Evolutionary conservation across 1,284 basidiomycete genomes (phyloP), one percentile per base, ranked within the genome.

Genomic region (Microbotryum silenes-acaulis): DNA sequence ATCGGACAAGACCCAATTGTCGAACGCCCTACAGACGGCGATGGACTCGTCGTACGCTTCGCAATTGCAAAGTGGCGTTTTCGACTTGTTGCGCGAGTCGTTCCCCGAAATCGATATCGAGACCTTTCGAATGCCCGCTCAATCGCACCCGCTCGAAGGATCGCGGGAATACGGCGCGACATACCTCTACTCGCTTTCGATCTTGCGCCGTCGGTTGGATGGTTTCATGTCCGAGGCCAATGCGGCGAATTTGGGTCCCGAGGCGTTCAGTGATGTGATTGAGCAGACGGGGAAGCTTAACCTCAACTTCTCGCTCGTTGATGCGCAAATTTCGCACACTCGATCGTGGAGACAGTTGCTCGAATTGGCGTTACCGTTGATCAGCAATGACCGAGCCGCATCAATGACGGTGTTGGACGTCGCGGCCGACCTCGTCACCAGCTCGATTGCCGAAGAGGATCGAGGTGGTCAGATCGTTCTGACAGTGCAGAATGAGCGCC

Each of bases 381-480:
- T 88, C 21, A 81, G 85, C 33, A 81, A 80, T 6, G 82, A 87
- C 62, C 66, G 72, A 1, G 67, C 78, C 7, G 79, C 84, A 18
- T 78, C 86, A 27, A 77, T 79, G 4, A 80, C 79, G 23, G 75
- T 88, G 7, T 74, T 91, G 12, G 75, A 79, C 1, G 79, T 86
- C 23, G 84, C 83, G 0, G 42, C 64, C 5, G 80, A 83, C 0
- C 80, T 82, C 0, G 79, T 89, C 7, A 87, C 87, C 6, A 80
- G 79, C 37, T 80, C 81, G 53, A 81, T 92, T 29, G 82, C 88
- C 0, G 75, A 76, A 20, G 91, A 93, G 75, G 79, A 78, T 51
- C 81, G 89, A 25, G 81, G 79, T 6, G 91, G 91, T 1, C 86
- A 91, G 65, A 86, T 92, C 79, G 89, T 92, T 84, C 81, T 86